phyloP scores from a whole-genome alignment of 2,329 filamentous ascomycete genomes.

The Clonostachys chloroleuca region DNA sequence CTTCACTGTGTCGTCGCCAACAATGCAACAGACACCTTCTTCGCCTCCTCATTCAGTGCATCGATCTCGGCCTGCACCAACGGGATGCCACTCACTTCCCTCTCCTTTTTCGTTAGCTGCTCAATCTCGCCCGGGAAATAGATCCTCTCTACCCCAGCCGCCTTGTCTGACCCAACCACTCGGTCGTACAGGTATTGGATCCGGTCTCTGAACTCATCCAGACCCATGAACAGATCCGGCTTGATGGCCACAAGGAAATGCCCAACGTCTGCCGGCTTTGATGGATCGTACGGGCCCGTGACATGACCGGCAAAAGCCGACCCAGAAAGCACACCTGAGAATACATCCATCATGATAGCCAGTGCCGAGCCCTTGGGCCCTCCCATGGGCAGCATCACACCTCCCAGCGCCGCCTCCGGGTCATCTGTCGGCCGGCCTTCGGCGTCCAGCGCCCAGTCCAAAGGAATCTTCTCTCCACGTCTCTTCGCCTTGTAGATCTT shows the following conservation, averaged over 20 bases:
- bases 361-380: constrained; percentile 77
- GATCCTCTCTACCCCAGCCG: constrained; percentile 50
- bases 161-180: constrained; percentile 49
- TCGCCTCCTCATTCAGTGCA: constrained; percentile 49
- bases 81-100: constrained; percentile 52
- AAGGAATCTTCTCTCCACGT: constrained; percentile 64
- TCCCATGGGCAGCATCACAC: constrained; percentile 83
- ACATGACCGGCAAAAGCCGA: constrained; percentile 77
- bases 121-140: constrained; percentile 62
- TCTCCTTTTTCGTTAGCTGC: constrained; percentile 45
- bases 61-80: constrained; percentile 52
- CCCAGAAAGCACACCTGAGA: constrained; percentile 74
- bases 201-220: constrained; percentile 64
- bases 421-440: constrained; percentile 69
- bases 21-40: constrained; percentile 18
- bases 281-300: constrained; percentile 71
- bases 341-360: constrained; percentile 85
- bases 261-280: constrained; percentile 64
- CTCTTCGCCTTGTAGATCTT: constrained; percentile 69
- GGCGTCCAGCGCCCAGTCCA: constrained; percentile 70
- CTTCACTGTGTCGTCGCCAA: too few relatives aligned
- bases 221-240: constrained; percentile 68
- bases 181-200: constrained; percentile 51
- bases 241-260: constrained; percentile 72
- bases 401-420: constrained; percentile 64